Base-by-base conservation (phyloP, 1,139 yeast genomes). In the Yamadazyma epiphylla region DNA sequence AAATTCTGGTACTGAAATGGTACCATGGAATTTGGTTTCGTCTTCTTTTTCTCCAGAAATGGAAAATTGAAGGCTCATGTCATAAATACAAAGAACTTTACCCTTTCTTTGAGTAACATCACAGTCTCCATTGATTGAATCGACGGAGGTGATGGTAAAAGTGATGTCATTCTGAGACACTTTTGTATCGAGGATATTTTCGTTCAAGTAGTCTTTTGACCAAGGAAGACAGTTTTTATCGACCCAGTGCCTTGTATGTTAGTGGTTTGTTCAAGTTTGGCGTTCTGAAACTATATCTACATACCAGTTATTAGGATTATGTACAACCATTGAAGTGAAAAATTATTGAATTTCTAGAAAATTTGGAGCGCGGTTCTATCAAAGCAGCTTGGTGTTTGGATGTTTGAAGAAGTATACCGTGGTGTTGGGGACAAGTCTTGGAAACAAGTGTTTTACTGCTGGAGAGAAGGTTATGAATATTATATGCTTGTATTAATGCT, bases 201-300 rank as follows among this genome's bases (percentile, higher is more conserved):
- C 54, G 23, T 66, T 57, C 39, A 83, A 64, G 50, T 81, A 82
- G 9, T 60, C 59, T 39, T 78, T 77, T 10, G 96, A 72, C 98
- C 98, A 91, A 41, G 76, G 80, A 38, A 89, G 73, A 62, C 98
- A 91, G 70, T 91, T 91, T 60, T 91, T 91, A 62, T 91, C 96
- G 41, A 91, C 97, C 98, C 98, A 91, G 70, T 91, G 98, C 94
- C 80, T n/a, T 70, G 31, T n/a, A 32, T 27, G 61, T 51, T 50
- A 53, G 55, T 42, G 33, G 15, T 21, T 8, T 27, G 23, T n/a
- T 17, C 26, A 19, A 13, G 15, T 11, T 13, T 8, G 15, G 5
- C 6, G 14, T 15, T 13, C 10, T 19, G 9, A 4, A 15, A 9
- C 14, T 12, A 13, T 7, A 11, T 14, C 19, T 19, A 70, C 79